Evolutionary conservation across 1,284 basidiomycete species (phyloP), one percentile per base, ranked within the genome.

Genomic region (Ganoderma leucocontextum): DNA sequence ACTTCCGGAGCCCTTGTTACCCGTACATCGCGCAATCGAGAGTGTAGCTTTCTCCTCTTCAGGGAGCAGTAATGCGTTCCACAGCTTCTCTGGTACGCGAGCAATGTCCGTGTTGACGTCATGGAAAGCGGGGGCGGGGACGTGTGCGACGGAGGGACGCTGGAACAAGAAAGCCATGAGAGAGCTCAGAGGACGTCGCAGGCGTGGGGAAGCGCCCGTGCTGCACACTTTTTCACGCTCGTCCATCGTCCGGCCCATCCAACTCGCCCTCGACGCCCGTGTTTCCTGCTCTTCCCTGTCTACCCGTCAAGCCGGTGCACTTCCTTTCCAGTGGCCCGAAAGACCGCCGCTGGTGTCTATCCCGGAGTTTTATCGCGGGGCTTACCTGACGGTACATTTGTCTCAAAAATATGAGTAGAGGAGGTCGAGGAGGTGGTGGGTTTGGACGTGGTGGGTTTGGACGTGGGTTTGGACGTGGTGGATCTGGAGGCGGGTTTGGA

Each of bases 91-190:
- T 15, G 75, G 67, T 25, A 76, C 58, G 39, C 64, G 70, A 33
- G 72, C 67, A 33, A 60, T 44, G 35, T 73, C 70, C 38, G n/a
- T 59, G 64, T 38, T 55, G 38, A 69, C 64, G 62, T 64, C 49
- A 59, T 67, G 53, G 63, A 72, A 64, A 9, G 68, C 42, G 61
- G 65, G 72, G 22, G 41, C 17, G 25, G 57, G 44, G n/a, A 59
- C 58, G 64, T 60, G 60, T 17, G 68, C 66, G 61, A 63, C 39
- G 53, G 72, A 70, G n/a, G 71, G 71, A 61, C 69, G 72, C 60
- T 74, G 65, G 69, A 75, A 77, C 65, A 76, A 72, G 70, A 73
- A 77, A 66, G 73, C 64, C 75, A 77, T 77, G 59, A 60, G 59
- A 64, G 64, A 52, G 41, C 44, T 33, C 36, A 17, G 62, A 60